Evolutionary conservation across 2,329 filamentous ascomycete species (phyloP).

Genomic region (Ophiostoma piceae): DNA sequence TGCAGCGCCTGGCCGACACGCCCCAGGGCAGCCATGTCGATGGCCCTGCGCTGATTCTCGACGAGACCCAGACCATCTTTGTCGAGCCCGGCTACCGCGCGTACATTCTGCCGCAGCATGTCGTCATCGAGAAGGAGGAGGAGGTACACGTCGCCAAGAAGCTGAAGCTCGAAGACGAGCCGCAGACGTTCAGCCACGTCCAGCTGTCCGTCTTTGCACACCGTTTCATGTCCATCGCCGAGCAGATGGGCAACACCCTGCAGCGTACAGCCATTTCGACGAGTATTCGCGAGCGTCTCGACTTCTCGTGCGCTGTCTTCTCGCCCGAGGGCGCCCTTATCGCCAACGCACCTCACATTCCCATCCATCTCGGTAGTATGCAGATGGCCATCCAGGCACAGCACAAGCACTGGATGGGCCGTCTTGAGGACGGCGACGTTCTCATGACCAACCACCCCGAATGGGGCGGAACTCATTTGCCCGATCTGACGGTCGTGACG

Average conservation of each 20-base stretch:
- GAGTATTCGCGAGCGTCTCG: conserved; percentile 76
- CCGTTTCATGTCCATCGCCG: conserved; percentile 79
- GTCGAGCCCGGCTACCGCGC: conserved; percentile 73
- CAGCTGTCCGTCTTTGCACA: conserved; percentile 74
- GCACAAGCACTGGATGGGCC: conserved; percentile 72
- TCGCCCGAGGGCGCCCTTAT: conserved; percentile 69
- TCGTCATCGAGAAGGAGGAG: conserved; percentile 72
- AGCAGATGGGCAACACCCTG: conserved; percentile 74
- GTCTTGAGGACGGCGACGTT: conserved; percentile 72
- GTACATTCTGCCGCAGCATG: conserved; percentile 76
- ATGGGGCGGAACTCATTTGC: conserved; percentile 59
- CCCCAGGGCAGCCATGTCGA: conserved; percentile 63
- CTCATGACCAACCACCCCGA: conserved; percentile 73
- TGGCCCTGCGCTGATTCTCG: conserved; percentile 80
- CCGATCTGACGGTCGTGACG: conserved; percentile 75
- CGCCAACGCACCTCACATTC: conserved; percentile 71
- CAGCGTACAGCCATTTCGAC: conserved; percentile 77
- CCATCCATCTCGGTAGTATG: conserved; percentile 77
- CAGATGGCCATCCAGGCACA: conserved; percentile 74
- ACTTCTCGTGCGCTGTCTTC: conserved; percentile 79
- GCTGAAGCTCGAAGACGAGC: background rate
- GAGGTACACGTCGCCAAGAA: background rate
- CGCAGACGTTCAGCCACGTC: conserved; percentile 46
- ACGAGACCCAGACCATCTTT: conserved; percentile 86
- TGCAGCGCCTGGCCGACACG: conserved; percentile 75